Base-by-base conservation (phyloP, 179 eudicot genomes). In the Camellia oleifera region DNA sequence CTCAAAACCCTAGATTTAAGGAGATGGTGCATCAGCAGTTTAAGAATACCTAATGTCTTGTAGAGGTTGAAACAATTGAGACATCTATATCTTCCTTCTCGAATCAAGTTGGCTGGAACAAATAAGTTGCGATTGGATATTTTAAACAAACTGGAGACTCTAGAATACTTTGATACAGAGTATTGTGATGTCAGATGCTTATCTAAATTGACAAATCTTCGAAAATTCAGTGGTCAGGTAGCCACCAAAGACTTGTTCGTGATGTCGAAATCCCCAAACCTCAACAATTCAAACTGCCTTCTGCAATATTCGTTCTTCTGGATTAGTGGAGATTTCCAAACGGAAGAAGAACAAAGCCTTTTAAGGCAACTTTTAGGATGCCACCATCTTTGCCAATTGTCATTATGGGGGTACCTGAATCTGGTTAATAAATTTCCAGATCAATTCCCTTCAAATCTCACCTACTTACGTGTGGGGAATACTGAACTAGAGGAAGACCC, bases 1-100 rank as follows among this genome's bases (percentile, higher is more conserved):
- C 66, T 88, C 65, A 71, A 86, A 66, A 84, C 86, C 45, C 81
- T 88, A 66, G 91, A 88, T 74, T 83, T 86, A 58, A 75, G 91
- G 70, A 10, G 0, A 5, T 26, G 32, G 32, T 0, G 32, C 32
- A 26, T 26, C 32, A 26, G 32, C 32, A 26, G 32, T 26, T 26
- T 26, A 26, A 26, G 32, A 26, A 26, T 26, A 26, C 32, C 32
- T 26, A 26, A 26, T 26, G 32, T 26, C 32, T 26, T 26, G 32
- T 26, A 1, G 32, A 26, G 32, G 32, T 26, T 26, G 32, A 26
- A 26, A 26, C 32, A 26, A 26, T 26, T 26, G 32, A 26, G 32
- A 26, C 1, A 26, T 26, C 32, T 26, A 26, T 26, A 26, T 26
- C 32, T 26, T 26, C 32, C 32, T 26, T 26, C 32, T 26, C 32